These are phyloP conservation scores for Nemania sp. DNA, from an alignment of 2,329 filamentous ascomycete species.

Conservation along the genomic window DNA sequence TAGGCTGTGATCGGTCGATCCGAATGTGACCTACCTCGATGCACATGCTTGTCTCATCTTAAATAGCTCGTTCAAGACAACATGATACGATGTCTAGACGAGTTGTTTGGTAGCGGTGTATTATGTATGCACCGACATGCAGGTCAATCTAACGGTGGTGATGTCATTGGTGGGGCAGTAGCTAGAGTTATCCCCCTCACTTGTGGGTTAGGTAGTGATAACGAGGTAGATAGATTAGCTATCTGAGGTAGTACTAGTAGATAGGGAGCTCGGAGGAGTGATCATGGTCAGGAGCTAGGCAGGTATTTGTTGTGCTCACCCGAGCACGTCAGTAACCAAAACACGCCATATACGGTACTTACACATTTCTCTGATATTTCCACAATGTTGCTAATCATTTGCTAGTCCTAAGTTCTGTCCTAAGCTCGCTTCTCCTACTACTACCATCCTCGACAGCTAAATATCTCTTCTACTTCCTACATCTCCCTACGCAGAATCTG, in stretches of 20 bases:
- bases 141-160: constrained; percentile 6
- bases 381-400: constrained; percentile 10
- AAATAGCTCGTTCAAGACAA: neutral
- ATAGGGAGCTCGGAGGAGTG: neutral
- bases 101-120: neutral
- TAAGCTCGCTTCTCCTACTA: constrained; percentile 10
- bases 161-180: constrained; percentile 36
- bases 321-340: constrained; percentile 22
- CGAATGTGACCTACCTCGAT: neutral
- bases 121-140: neutral
- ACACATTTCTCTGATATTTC: too few relatives aligned
- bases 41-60: too few relatives aligned
- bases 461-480: neutral
- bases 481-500: neutral
- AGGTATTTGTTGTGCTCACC: constrained; percentile 25
- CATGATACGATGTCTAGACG: neutral
- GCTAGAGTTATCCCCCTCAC: constrained; percentile 13
- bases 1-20: neutral
- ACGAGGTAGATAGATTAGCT: too few relatives aligned
- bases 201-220: neutral
- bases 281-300: neutral
- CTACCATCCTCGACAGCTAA: neutral
- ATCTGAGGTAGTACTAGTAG: too few relatives aligned
- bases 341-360: too few relatives aligned
- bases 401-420: constrained; percentile 12